Percentiles rank a stretch among this genome's conserved stretches.
Evolutionary conservation across 1,139 yeast genomes (phyloP).

Genomic region (Yamadazyma triangularis): DNA sequence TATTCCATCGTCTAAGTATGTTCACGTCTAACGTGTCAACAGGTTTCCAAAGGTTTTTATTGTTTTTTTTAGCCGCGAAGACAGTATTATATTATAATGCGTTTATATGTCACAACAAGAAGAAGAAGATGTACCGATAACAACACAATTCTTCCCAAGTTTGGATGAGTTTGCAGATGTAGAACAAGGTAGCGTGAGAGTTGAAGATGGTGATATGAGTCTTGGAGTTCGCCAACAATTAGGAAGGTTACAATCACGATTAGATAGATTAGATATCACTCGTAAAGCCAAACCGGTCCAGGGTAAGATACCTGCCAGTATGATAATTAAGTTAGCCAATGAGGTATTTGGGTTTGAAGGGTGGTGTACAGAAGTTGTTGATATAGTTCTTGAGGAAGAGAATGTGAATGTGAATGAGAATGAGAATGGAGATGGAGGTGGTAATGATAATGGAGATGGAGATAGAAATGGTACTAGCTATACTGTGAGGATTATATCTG

Average conservation of each 20-base stretch:
- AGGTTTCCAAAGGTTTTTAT: no score
- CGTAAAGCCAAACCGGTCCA: conserved; percentile 10
- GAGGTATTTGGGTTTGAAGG: conserved; percentile 62
- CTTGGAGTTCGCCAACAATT: conserved; percentile 30
- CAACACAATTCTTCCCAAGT: neutral
- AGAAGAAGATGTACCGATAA: neutral
- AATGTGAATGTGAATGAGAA: conserved; percentile 19
- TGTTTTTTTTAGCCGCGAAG: neutral
- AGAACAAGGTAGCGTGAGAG: no score
- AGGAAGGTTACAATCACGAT: conserved; percentile 31
- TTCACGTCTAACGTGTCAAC: conserved; percentile 1
- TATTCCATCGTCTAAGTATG: conserved; percentile 27
- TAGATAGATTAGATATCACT: conserved; percentile 22
- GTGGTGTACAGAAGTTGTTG: conserved; percentile 54
- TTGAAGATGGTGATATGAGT: no score
- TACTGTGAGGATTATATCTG: conserved; percentile 10
- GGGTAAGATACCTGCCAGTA: conserved; percentile 14
- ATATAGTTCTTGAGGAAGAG: no score
- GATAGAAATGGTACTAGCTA: no score
- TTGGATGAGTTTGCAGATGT: no score
- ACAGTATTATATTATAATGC: neutral
- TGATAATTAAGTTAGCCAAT: conserved; percentile 53
- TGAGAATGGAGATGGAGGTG: conserved; percentile 8
- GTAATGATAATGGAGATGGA: no score
- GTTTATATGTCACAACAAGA: neutral